Conservation (phyloP, 2,329 filamentous ascomycete species). For the Phyllosticta citriasiana region DNA sequence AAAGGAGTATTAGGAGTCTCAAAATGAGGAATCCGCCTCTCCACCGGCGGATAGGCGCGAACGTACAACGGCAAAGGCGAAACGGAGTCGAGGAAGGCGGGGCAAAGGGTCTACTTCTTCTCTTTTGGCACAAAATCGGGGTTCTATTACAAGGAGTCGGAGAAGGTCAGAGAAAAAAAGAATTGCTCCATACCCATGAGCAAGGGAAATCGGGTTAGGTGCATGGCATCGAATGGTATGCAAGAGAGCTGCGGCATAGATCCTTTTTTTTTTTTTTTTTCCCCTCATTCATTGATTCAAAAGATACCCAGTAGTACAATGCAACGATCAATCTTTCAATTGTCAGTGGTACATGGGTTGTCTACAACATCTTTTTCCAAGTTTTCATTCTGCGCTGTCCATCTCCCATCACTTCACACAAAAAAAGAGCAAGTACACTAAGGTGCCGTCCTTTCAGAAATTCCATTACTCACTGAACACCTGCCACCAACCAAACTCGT, state of each 20-base stretch:
- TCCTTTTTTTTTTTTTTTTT: too few relatives aligned
- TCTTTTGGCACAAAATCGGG: too few relatives aligned
- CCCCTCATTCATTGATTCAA: not conserved
- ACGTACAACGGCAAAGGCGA: not conserved
- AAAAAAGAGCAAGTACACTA: too few relatives aligned
- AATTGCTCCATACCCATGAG: not conserved
- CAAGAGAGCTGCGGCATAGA: not conserved
- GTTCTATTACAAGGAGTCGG: not conserved
- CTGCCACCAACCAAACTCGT: too few relatives aligned
- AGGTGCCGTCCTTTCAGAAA: too few relatives aligned
- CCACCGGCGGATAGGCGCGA: not conserved
- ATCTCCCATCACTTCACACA: too few relatives aligned
- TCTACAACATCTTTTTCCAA: too few relatives aligned
- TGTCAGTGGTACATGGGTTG: not conserved
- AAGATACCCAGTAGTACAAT: not conserved
- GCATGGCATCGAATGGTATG: not conserved
- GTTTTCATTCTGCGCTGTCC: too few relatives aligned
- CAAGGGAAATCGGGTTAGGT: not conserved
- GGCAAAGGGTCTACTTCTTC: too few relatives aligned
- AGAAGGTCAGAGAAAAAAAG: too few relatives aligned
- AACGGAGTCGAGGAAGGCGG: not conserved
- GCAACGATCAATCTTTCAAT: not conserved
- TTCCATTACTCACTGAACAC: too few relatives aligned
- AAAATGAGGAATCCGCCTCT: too few relatives aligned
- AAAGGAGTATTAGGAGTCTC: conserved; percentile 44